Evolutionary conservation across 176 grass and related monocot genomes (phyloP).

Genomic region (Stipa capillata): DNA sequence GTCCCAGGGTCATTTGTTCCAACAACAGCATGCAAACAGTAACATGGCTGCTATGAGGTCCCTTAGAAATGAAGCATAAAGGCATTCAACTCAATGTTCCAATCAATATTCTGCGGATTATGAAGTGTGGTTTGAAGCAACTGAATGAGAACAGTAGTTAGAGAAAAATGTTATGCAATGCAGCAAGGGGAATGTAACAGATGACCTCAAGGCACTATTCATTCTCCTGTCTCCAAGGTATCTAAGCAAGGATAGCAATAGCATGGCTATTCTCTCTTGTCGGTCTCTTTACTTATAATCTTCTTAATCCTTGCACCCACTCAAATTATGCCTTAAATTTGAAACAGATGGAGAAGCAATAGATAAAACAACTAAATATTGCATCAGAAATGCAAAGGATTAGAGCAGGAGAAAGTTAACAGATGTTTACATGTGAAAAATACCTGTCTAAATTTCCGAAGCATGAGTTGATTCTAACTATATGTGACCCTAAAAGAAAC

Average conservation of each 20-base stretch:
- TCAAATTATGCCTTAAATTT: neutral
- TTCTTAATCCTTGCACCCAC: neutral
- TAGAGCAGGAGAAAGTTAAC: neutral
- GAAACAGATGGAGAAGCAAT: neutral
- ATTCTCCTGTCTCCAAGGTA: neutral
- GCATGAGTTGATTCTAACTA: neutral
- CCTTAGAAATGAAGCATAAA: neutral
- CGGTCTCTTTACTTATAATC: neutral
- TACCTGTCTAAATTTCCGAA: neutral
- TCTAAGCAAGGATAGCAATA: neutral
- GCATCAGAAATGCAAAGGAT: neutral
- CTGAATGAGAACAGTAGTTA: neutral
- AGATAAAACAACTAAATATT: constrained; percentile 9
- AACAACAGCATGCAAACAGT: neutral
- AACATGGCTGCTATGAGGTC: neutral
- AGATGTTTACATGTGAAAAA: neutral
- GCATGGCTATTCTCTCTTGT: neutral
- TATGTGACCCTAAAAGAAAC: neutral
- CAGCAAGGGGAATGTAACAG: neutral
- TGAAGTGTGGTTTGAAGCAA: neutral
- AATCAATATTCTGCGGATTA: neutral
- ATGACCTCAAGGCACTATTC: neutral
- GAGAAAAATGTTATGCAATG: neutral
- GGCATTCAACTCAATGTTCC: neutral
- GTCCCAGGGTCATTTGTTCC: constrained; percentile 2